Percentiles rank a stretch among this genome's conserved stretches.
Evolutionary conservation across 352 stramenopile species (phyloP).

Genomic region (Phytophthora niederhauseri): DNA sequence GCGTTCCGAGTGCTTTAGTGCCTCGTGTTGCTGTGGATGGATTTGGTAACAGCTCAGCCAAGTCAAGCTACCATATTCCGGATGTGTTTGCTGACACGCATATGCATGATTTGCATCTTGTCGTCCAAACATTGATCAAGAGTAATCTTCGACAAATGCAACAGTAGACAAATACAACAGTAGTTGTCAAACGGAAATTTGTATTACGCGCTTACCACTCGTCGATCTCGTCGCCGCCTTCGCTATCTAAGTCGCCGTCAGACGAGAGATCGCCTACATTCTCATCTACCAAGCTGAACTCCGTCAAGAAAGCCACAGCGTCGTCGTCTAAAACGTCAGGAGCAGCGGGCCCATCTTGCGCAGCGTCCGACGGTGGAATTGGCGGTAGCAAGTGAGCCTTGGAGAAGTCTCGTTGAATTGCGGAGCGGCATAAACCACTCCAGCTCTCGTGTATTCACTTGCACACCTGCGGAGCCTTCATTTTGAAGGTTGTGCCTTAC

Average conservation of each 20-base stretch:
- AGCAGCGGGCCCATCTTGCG: not conserved
- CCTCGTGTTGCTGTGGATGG: too few relatives aligned
- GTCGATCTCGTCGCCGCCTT: not conserved
- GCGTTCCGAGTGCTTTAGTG: too few relatives aligned
- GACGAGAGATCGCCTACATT: not conserved
- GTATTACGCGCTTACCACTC: not conserved
- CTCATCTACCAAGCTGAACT: not conserved
- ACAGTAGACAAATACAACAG: too few relatives aligned
- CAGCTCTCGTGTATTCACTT: not conserved
- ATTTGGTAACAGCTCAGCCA: too few relatives aligned
- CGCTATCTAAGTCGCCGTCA: not conserved
- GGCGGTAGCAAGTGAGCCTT: not conserved
- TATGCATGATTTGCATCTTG: too few relatives aligned
- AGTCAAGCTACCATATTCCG: too few relatives aligned
- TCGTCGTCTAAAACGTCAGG: not conserved
- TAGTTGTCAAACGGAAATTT: not conserved
- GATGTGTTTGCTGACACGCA: too few relatives aligned
- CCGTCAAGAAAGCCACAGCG: not conserved
- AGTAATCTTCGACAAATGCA: too few relatives aligned
- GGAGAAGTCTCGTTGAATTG: not conserved
- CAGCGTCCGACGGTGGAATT: not conserved
- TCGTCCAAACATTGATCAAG: too few relatives aligned
- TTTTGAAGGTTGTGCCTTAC: not conserved
- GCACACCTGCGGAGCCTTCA: not conserved
- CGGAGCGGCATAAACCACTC: not conserved